These are phyloP conservation scores for Gymnopilus junonius DNA, from an alignment of 768 basidiomycete species.

Conservation along the genomic window DNA sequence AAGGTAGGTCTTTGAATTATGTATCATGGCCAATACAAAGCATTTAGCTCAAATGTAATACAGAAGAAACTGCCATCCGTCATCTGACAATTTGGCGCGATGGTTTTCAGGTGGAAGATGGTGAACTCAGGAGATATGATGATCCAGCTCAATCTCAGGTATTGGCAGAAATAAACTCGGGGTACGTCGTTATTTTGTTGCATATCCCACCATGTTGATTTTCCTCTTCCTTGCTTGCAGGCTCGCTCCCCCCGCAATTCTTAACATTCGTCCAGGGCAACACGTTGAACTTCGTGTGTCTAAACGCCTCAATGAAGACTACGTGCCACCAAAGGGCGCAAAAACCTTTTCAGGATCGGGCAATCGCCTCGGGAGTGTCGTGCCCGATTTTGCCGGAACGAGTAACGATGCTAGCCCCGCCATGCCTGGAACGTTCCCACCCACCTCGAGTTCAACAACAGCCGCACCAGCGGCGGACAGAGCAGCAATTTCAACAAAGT, in stretches of 20 bases:
- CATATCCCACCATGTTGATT: background rate
- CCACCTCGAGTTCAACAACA: slow-evolving; percentile 24
- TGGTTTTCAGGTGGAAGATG: slow-evolving; percentile 92
- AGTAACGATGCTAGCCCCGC: slow-evolving; percentile 1
- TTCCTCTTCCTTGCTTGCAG: slow-evolving; percentile 37
- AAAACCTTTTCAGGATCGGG: slow-evolving; percentile 74
- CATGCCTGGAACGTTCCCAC: slow-evolving; percentile 68
- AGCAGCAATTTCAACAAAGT: slow-evolving; percentile 52
- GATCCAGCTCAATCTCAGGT: slow-evolving; percentile 73
- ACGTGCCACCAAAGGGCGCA: slow-evolving; percentile 57
- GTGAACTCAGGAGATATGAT: slow-evolving; percentile 82
- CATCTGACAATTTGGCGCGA: slow-evolving; percentile 91
- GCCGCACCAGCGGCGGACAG: slow-evolving; percentile 23
- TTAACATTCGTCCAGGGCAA: slow-evolving; percentile 78
- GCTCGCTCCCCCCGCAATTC: slow-evolving; percentile 75
- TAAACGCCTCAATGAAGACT: slow-evolving; percentile 73
- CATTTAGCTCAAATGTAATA: background rate
- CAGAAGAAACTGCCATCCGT: slow-evolving; percentile 66
- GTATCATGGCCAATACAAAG: background rate
- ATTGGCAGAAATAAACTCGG: slow-evolving; percentile 77
- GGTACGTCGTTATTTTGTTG: slow-evolving; percentile 47
- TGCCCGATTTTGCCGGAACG: slow-evolving; percentile 45
- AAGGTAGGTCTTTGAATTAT: slow-evolving; percentile 28
- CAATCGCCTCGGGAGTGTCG: slow-evolving; percentile 79
- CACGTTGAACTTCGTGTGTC: slow-evolving; percentile 83